Base-by-base conservation (phyloP, 2,329 filamentous ascomycete genomes). In the Didymella glomerata region DNA sequence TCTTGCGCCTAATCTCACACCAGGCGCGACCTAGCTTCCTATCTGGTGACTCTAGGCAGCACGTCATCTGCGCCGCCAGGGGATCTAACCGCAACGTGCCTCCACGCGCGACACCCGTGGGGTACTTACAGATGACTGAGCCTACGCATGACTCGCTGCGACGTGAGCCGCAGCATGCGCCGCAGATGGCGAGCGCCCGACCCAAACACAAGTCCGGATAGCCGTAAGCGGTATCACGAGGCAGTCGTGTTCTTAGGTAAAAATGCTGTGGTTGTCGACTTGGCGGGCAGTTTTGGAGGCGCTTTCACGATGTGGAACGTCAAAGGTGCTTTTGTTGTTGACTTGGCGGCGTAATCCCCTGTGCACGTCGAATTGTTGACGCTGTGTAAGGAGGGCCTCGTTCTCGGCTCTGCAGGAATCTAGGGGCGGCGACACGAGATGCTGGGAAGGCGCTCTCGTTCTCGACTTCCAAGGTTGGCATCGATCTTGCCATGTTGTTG, bases 51-150 rank as follows among this genome's bases (percentile, higher is more conserved):
- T 8, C 14, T 48, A 24, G 42, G 11, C 36, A 48, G 57, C 57
- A 55, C 57, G 57, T 60, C 57, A 60, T 60, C 42, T 40, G 36
- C 36, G 18, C 36, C 16, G 41, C 46, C 38, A 22, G 22, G 34
- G 36, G 36, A 20, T 8, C 36, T 20, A 40, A 40, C 36, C 10
- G 36, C 36, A 40, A 40, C 36, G 36, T 40, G 36, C 45, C 53
- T 48, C 44, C 44, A 53, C 38, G 49, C 45, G 55, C 46, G 14
- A 34, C 27, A 4, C 16, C 28, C 56, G 56, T 54, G 56, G 49
- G 56, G 56, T 54, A 49, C 40, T 7, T 49, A 20, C 56, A 58
- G 38, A 46, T 54, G 49, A 58, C 56, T 46, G 14, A 2, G 20
- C 24, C 45, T 20, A 40, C n/a, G 36, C 56, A 48, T 58, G 56